Percentiles rank a stretch among this genome's conserved stretches.
phyloP scores from a whole-genome alignment of 2,329 filamentous ascomycete genomes.

The Phialophora chinensis region DNA sequence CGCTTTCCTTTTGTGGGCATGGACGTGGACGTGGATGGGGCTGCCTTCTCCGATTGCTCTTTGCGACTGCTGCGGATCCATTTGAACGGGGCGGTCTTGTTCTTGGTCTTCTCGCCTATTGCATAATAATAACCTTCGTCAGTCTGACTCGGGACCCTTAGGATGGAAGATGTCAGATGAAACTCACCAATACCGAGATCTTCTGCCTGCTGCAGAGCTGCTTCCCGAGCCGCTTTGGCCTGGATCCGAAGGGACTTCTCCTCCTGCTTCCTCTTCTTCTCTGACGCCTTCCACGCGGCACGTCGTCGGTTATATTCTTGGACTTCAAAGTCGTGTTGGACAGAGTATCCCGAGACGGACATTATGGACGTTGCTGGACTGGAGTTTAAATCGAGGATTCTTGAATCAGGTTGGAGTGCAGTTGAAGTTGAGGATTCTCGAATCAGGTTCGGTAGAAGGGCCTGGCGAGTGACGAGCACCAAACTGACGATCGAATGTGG shows the following conservation, averaged over 20 bases:
- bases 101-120: neutral
- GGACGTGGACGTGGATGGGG: neutral
- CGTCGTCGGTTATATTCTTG: slow-evolving; percentile 33
- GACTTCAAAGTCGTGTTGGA: slow-evolving; percentile 35
- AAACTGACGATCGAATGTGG: too few species aligned
- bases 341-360: slow-evolving; percentile 31
- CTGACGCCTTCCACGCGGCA: slow-evolving; percentile 20
- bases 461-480: too few species aligned
- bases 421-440: too few species aligned
- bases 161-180: neutral
- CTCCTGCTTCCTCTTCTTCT: slow-evolving; percentile 26
- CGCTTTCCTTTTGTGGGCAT: neutral
- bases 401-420: neutral
- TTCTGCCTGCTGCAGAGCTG: slow-evolving; percentile 2
- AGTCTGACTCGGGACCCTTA: neutral
- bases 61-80: neutral
- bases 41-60: neutral
- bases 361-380: slow-evolving; percentile 8
- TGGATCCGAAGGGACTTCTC: slow-evolving; percentile 17
- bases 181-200: slow-evolving; percentile 13
- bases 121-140: neutral
- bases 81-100: neutral
- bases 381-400: neutral
- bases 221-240: slow-evolving; percentile 10
- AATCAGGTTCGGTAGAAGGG: too few species aligned